Percentiles rank a stretch among this genome's conserved stretches.
Conservation (phyloP, 1,284 basidiomycete species). For the Ceratobasidium sp. region DNA sequence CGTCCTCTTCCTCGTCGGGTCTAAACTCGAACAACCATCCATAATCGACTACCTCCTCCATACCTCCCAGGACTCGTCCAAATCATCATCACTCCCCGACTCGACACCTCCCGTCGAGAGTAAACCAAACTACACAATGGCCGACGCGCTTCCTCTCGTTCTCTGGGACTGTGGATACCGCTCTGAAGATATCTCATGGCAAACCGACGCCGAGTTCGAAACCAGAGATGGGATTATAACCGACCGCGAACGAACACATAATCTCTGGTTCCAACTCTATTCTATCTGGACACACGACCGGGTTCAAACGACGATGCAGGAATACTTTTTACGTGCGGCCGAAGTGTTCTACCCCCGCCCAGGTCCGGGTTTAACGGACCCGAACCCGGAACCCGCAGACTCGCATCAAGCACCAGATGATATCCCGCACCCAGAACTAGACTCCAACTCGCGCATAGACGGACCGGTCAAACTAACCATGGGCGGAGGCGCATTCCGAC, state of each 20-base stretch:
- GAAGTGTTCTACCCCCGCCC: conserved; percentile 42
- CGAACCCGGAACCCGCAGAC: neutral
- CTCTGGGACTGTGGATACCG: conserved; percentile 93
- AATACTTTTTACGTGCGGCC: conserved; percentile 45
- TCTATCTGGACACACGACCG: conserved; percentile 52
- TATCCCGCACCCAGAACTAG: too few relatives aligned
- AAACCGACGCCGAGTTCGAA: conserved; percentile 66
- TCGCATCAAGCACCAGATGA: too few relatives aligned
- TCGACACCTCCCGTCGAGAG: conserved; percentile 62
- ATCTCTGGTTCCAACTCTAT: conserved; percentile 61
- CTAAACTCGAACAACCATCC: conserved; percentile 80
- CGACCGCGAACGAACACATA: conserved; percentile 68
- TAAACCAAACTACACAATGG: conserved; percentile 95
- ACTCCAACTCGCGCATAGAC: too few relatives aligned
- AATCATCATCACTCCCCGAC: conserved; percentile 43
- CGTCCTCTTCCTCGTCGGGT: conserved; percentile 89
- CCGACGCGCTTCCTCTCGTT: conserved; percentile 89
- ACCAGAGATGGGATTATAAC: conserved; percentile 48
- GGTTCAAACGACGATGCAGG: conserved; percentile 64
- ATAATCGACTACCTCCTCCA: conserved; percentile 86
- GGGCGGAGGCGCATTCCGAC: conserved; percentile 57
- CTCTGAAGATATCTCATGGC: conserved; percentile 80
- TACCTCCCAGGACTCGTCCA: conserved; percentile 61
- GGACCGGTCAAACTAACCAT: conserved; percentile 18
- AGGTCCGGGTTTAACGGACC: neutral